Percentiles rank a stretch among this genome's conserved stretches.
Evolutionary conservation across 2,329 filamentous ascomycete species (phyloP).

Genomic region (Sporothrix brunneoviolacea): DNA sequence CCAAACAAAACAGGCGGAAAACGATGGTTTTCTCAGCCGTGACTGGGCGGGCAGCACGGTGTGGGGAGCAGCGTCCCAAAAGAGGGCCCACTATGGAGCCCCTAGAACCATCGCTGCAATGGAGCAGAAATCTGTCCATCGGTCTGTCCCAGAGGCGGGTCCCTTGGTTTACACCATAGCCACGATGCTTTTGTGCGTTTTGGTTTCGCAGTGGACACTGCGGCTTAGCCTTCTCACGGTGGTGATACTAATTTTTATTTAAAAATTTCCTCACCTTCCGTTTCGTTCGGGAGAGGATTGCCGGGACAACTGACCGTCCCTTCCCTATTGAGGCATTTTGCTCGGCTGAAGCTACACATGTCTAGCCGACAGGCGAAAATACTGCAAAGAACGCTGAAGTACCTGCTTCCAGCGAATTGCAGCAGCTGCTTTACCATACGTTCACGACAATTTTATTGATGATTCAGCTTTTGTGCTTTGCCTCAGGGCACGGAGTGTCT

Average conservation of each 20-base stretch:
- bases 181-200: too few species aligned
- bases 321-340: conserved; percentile 15
- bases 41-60: neutral
- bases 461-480: neutral
- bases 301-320: conserved; percentile 7
- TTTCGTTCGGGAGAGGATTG: conserved; percentile 9
- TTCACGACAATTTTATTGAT: conserved; percentile 7
- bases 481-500: too few species aligned
- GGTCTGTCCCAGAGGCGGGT: too few species aligned
- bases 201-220: too few species aligned
- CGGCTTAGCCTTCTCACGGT: too few species aligned
- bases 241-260: too few species aligned
- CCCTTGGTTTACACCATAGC: too few species aligned
- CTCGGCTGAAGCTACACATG: conserved; percentile 8
- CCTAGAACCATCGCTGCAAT: too few species aligned
- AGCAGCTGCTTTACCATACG: conserved; percentile 13
- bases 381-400: neutral
- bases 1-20: conserved; percentile 17
- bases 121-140: too few species aligned
- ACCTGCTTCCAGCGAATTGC: conserved; percentile 16
- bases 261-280: neutral
- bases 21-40: neutral
- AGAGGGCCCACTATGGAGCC: neutral
- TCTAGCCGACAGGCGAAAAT: conserved; percentile 6
- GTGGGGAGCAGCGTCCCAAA: neutral